phyloP scores from a whole-genome alignment of 2,329 filamentous ascomycete species.

The Calonectria montana region DNA sequence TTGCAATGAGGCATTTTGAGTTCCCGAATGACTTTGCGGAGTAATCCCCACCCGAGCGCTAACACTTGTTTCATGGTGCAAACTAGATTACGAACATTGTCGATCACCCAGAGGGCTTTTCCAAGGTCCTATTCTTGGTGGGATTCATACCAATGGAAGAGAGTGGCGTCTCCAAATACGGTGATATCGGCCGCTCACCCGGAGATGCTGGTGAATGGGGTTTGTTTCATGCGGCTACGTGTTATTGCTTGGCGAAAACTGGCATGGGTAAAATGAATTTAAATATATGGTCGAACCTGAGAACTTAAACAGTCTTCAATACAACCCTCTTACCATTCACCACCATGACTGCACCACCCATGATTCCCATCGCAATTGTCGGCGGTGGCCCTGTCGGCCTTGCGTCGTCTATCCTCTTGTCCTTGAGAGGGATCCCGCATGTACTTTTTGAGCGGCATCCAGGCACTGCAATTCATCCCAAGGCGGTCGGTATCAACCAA shows the following conservation, averaged over 20 bases:
- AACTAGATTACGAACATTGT: not conserved
- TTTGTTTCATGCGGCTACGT: not conserved
- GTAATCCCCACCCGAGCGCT: not conserved
- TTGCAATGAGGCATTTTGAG: not conserved
- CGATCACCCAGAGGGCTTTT: not conserved
- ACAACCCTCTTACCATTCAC: not conserved
- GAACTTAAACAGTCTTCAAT: not conserved
- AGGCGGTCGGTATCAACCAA: constrained; percentile 12
- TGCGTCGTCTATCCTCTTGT: not conserved
- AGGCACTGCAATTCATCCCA: constrained; percentile 7
- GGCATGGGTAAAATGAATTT: not conserved
- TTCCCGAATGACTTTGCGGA: not conserved
- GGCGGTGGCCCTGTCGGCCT: constrained; percentile 13
- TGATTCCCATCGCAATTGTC: constrained; percentile 1
- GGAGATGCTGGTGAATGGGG: not conserved
- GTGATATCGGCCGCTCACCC: not conserved
- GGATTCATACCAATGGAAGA: too few species aligned
- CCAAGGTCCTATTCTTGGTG: not conserved
- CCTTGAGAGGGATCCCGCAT: constrained; percentile 1
- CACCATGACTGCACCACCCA: not conserved
- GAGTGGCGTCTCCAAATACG: not conserved
- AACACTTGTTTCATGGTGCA: not conserved
- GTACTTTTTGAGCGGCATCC: constrained; percentile 8
- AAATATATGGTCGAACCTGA: not conserved
- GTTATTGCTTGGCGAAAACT: not conserved